phyloP scores from a whole-genome alignment of 352 stramenopile genomes.

The Phytophthora agathidicida region DNA sequence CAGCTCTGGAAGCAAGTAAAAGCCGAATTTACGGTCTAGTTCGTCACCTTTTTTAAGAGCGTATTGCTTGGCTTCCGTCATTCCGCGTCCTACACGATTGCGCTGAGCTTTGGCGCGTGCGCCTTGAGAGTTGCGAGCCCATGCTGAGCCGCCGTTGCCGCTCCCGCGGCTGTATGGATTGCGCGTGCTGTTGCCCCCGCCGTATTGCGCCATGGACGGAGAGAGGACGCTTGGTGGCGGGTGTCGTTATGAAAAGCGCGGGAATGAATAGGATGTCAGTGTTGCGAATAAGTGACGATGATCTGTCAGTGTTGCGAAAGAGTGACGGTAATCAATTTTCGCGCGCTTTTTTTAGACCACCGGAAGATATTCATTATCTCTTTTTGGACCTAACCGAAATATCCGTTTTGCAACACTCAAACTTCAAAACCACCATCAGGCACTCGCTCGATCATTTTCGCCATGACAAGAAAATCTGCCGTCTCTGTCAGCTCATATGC shows the following conservation, averaged over 20 bases:
- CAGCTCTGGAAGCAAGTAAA: constrained; percentile 62
- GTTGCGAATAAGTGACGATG: no score
- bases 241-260: constrained; percentile 18
- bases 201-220: constrained; percentile 33
- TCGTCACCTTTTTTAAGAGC: constrained; percentile 67
- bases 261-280: constrained; percentile 7
- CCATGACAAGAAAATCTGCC: no score
- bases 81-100: constrained; percentile 42
- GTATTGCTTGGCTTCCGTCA: constrained; percentile 68
- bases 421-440: no score
- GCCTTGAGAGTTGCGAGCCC: constrained; percentile 74
- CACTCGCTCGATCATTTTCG: no score
- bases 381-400: no score
- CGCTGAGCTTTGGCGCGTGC: constrained; percentile 63
- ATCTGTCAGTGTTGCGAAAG: no score
- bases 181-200: constrained; percentile 19
- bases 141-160: constrained; percentile 62
- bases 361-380: no score
- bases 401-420: no score
- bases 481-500: no score
- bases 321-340: no score
- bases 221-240: neutral
- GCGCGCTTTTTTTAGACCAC: no score
- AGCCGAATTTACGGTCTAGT: constrained; percentile 76
- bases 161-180: constrained; percentile 55